A percentile compares a stretch with the other conserved stretches of the same genome.
phyloP scores from a whole-genome alignment of 106 monocot species.

The Apostasia ramifera region DNA sequence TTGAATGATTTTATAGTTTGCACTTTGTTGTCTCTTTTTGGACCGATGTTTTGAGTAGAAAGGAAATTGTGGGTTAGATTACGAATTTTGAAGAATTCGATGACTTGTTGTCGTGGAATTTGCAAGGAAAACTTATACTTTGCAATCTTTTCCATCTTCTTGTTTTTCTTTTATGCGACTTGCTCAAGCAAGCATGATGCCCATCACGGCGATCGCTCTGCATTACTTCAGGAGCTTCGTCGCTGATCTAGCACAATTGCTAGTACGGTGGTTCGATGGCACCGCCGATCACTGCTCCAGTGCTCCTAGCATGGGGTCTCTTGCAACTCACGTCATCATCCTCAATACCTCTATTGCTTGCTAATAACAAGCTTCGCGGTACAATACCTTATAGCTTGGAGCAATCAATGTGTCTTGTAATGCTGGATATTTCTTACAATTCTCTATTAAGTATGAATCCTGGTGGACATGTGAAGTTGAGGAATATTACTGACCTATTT shows the following conservation, averaged over 20 bases:
- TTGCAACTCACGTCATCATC: constrained; percentile 32
- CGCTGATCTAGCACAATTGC: constrained; percentile 37
- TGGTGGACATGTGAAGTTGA: constrained; percentile 38
- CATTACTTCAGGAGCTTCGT: constrained; percentile 38
- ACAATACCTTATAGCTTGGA: constrained; percentile 46
- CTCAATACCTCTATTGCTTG: constrained; percentile 36
- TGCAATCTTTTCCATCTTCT: not conserved
- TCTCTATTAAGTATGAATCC: constrained; percentile 64
- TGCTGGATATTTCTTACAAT: constrained; percentile 79
- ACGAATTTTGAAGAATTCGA: not conserved
- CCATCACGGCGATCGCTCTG: constrained; percentile 23
- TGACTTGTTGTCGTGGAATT: constrained; percentile 16
- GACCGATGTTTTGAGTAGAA: too few species aligned
- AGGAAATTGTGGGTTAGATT: too few species aligned
- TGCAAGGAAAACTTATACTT: not conserved
- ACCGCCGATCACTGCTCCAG: constrained; percentile 20
- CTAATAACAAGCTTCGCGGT: constrained; percentile 59
- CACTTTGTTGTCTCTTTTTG: too few species aligned
- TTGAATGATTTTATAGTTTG: too few species aligned
- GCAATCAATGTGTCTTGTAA: constrained; percentile 40
- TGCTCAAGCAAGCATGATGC: not conserved
- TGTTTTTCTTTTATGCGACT: not conserved
- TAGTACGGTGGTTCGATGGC: constrained; percentile 28
- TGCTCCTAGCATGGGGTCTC: constrained; percentile 33
- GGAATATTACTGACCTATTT: constrained; percentile 61